Base-by-base conservation (phyloP, 2,329 filamentous ascomycete genomes). In the Taxawa tesnikishii region DNA sequence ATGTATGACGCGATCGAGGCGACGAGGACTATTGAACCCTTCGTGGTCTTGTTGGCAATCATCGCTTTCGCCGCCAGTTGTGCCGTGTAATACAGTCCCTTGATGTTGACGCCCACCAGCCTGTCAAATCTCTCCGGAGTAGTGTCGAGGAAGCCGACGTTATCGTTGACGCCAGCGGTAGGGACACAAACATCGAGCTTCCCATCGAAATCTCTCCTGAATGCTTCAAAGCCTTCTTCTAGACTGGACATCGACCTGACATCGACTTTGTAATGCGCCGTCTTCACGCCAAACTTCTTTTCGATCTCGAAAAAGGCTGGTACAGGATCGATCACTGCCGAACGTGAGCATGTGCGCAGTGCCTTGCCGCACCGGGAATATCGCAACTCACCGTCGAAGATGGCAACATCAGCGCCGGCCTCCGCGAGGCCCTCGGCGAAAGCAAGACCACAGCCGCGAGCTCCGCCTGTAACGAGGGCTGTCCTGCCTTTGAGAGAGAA, bases 401-500 rank as follows among this genome's bases (percentile, higher is more conserved):
- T 49, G 9, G 76, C 75, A 43, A 75, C 70, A 47, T 70, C 67
- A 36, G 76, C 76, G 29, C 79, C 79, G 11, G 76, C 74, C 49
- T 83, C 79, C 11, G 78, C 77, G 18, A 75, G 63, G 1, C 63
- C 75, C 19, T 77, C 60, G 10, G 75, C 77, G 16, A 81, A 66
- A 4, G 67, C 65, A 15, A 79, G 59, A 26, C 79, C 79, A 42
- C 83, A 80, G 19, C 79, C 78, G 21, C 75, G 75, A 19, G 73
- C 79, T 9, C 76, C 76, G 37, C 79, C 79, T 2, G 75, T 71
- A 26, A 83, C 68, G 41, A 83, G 78, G 18, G 76, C 77, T 2
- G 78, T 82, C 45, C 73, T 71, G 26, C 75, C 76, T 48, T 75
- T 75, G 31, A 83, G 62, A 5, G 76, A 81, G 58, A 82, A 79